A percentile compares a stretch with the other conserved stretches of the same genome.
Conservation (phyloP, 2,329 filamentous ascomycete species). For the Sarocladiaceae sp. region DNA sequence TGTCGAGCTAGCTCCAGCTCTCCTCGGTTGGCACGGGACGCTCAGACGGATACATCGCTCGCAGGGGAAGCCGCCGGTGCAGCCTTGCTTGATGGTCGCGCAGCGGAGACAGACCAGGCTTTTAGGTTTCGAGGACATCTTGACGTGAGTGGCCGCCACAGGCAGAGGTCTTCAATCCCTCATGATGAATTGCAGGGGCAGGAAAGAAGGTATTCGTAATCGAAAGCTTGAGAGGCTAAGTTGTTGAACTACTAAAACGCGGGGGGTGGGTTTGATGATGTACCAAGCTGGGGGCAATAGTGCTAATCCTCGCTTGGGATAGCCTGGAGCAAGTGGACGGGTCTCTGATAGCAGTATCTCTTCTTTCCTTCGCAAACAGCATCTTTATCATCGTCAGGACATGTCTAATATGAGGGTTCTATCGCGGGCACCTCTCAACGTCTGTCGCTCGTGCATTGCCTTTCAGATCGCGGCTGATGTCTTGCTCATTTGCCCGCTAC, state of each 20-base stretch:
- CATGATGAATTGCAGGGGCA: too few relatives aligned
- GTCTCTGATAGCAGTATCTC: not conserved
- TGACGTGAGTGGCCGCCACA: not conserved
- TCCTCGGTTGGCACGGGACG: slow-evolving; percentile 25
- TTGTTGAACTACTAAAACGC: not conserved
- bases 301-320: not conserved
- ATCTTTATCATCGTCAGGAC: too few relatives aligned
- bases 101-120: slow-evolving; percentile 28
- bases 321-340: not conserved
- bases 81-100: slow-evolving; percentile 31
- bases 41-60: slow-evolving; percentile 27
- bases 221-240: too few relatives aligned
- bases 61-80: slow-evolving; percentile 27
- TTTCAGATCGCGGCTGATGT: slow-evolving; percentile 25
- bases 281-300: not conserved
- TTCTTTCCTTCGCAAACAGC: not conserved
- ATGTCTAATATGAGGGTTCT: too few relatives aligned
- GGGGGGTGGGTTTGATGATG: not conserved
- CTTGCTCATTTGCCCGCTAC: slow-evolving; percentile 28
- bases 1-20: not conserved
- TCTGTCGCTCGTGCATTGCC: slow-evolving; percentile 11
- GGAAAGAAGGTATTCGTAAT: slow-evolving; percentile 18
- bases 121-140: not conserved
- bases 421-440: too few relatives aligned
- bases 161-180: too few relatives aligned